Evolutionary conservation across 768 basidiomycete genomes (phyloP).

Genomic region (Rhizopogon roseolus): DNA sequence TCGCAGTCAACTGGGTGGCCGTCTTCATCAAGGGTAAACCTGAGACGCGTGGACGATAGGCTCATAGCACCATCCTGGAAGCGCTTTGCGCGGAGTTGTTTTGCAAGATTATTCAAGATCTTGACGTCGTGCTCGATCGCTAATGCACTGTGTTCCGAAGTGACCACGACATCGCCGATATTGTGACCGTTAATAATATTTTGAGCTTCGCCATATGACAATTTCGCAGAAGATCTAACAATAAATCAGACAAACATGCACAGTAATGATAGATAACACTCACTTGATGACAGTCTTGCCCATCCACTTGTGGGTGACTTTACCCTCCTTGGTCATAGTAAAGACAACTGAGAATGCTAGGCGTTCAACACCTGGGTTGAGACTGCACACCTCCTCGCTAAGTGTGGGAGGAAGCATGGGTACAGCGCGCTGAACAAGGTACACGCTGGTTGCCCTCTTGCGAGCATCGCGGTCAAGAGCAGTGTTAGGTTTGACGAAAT

Average conservation of each 20-base stretch:
- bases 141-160: slow-evolving; percentile 50
- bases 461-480: slow-evolving; percentile 98
- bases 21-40: slow-evolving; percentile 74
- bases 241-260: slow-evolving; percentile 1
- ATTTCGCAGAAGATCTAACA: slow-evolving; percentile 75
- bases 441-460: slow-evolving; percentile 95
- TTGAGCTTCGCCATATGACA: slow-evolving; percentile 82
- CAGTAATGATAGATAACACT: slow-evolving; percentile 14
- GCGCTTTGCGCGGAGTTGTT: slow-evolving; percentile 66
- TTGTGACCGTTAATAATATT: slow-evolving; percentile 71
- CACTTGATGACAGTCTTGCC: slow-evolving; percentile 90
- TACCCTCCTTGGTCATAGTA: slow-evolving; percentile 79
- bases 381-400: slow-evolving; percentile 89
- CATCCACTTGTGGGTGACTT: slow-evolving; percentile 85
- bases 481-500: slow-evolving; percentile 92
- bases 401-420: slow-evolving; percentile 97
- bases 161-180: slow-evolving; percentile 47
- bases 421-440: slow-evolving; percentile 92
- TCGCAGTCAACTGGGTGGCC: slow-evolving; percentile 79
- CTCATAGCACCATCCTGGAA: slow-evolving; percentile 78
- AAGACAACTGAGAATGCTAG: slow-evolving; percentile 89
- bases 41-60: slow-evolving; percentile 62
- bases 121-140: slow-evolving; percentile 78
- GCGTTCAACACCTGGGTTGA: slow-evolving; percentile 83
- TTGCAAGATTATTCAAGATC: slow-evolving; percentile 61